A percentile compares a stretch with the other conserved stretches of the same genome.
phyloP scores from a whole-genome alignment of 805 yeast genomes.

The Candida quercuum region DNA sequence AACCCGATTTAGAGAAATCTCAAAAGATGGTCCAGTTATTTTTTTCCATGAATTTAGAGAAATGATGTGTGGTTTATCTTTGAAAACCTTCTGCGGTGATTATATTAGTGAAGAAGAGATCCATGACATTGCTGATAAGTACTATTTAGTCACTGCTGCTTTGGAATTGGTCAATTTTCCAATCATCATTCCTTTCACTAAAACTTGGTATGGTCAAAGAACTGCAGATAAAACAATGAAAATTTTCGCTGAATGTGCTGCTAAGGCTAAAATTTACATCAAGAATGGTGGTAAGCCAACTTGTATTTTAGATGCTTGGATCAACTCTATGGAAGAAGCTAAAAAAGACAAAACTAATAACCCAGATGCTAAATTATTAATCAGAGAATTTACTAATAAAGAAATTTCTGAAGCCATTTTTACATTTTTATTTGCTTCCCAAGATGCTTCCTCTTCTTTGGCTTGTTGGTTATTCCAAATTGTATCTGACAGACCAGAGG shows the following conservation, averaged over 20 bases:
- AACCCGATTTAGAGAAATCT: conserved; percentile 50
- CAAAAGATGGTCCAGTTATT: conserved; percentile 61
- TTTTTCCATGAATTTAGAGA: conserved; percentile 95
- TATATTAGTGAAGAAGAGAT: conserved; percentile 92
- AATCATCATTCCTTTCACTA: conserved; percentile 89
- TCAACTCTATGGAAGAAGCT: conserved; percentile 76
- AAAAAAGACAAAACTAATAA: conserved; percentile 40
- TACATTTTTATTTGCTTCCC: conserved; percentile 95
- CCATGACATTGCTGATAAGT: conserved; percentile 84
- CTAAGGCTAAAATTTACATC: conserved; percentile 75
- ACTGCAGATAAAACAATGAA: conserved; percentile 94
- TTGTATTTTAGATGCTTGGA: conserved; percentile 96
- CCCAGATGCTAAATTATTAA: conserved; percentile 49
- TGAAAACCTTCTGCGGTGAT: conserved; percentile 93
- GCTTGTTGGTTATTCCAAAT: conserved; percentile 98
- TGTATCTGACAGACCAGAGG: conserved; percentile 93
- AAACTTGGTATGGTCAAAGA: conserved; percentile 95
- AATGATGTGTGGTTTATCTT: conserved; percentile 88
- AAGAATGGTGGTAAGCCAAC: conserved; percentile 70
- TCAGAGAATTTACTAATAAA: conserved; percentile 80
- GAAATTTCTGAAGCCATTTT: conserved; percentile 96
- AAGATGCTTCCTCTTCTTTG: conserved; percentile 95
- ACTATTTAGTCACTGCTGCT: conserved; percentile 90
- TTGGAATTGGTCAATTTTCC: conserved; percentile 97
- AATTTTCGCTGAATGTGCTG: conserved; percentile 85